phyloP scores from a whole-genome alignment of 2,329 filamentous ascomycete genomes.

The Pseudocercospora fijiensis region DNA sequence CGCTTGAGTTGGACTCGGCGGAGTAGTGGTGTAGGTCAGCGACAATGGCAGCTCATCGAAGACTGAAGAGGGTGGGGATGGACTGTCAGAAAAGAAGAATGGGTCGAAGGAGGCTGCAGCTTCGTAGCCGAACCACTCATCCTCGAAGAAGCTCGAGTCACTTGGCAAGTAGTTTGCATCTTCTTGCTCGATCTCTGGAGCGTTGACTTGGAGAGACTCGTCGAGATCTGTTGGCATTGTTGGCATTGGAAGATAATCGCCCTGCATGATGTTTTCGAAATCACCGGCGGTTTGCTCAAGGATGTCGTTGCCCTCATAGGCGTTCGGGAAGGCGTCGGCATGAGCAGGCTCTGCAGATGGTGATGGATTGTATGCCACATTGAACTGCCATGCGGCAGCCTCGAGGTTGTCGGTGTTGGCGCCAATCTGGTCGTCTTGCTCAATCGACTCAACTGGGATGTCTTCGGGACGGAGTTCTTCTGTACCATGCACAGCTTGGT shows the following conservation, averaged over 20 bases:
- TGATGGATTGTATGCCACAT: not conserved
- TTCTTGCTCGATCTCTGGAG: not conserved
- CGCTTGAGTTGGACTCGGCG: not conserved
- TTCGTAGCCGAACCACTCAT: not conserved
- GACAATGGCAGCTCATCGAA: not conserved
- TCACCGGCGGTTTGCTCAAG: not conserved
- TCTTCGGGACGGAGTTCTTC: not conserved
- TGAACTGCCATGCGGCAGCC: not conserved
- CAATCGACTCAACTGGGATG: constrained; percentile 6
- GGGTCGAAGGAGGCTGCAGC: not conserved
- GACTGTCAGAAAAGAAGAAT: constrained; percentile 11
- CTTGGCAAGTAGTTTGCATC: not conserved
- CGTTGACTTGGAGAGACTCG: not conserved
- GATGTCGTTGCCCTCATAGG: not conserved
- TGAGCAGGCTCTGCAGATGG: not conserved
- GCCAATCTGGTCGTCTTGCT: constrained; percentile 10
- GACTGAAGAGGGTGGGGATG: not conserved
- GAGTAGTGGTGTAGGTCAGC: not conserved
- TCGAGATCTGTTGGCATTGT: not conserved
- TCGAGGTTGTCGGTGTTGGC: not conserved
- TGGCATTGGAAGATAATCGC: not conserved
- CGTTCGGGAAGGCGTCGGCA: not conserved
- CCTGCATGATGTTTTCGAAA: not conserved
- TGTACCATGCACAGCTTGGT: not conserved
- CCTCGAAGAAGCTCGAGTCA: not conserved